Evolutionary conservation across 305 asterid genomes (phyloP), one percentile per base, ranked within the genome.

Genomic region (Ilex paraguariensis): DNA sequence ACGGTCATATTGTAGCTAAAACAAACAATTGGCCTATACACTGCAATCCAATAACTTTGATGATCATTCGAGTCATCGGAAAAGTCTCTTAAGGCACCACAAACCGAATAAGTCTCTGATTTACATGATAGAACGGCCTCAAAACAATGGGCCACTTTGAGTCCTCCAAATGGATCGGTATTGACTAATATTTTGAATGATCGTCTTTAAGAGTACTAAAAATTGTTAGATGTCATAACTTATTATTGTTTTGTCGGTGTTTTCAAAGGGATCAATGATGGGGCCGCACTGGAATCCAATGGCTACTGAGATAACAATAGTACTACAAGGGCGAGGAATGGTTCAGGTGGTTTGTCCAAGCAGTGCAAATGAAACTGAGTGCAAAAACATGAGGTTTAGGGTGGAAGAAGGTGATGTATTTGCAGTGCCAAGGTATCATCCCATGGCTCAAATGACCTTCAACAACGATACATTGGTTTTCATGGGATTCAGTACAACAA

Each of bases 211-310:
- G 8, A 15, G 1, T 53, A 53, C 28, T 14, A 53, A 17, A 55
- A 9, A 55, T 16, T 55, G 31, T 17, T 10, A 8, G 59, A 55
- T 58, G 48, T 7, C 31, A 16, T 54, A 21, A 21, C 28, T 44
- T 57, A 33, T 21, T 14, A 21, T 48, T 54, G 32, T 3, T 16
- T 57, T 9, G 9, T 31, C 16, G n/a, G 13, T 57, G 44, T 31
- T 62, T 36, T 59, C 28, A 62, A 62, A 87, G 93, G 98, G 98
- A 49, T 85, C 97, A 48, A 92, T 90, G 95, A 85, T 90, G 98
- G 96, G 94, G 36, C 98, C 97, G 2, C 98, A 84, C 13, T 89
- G 97, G 97, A 87, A 89, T 70, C 95, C 96, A 0, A 59, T n/a
- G 66, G 95, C 95, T 21, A 49, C 80, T 30, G 98, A 89, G 57